Evolutionary conservation across 495 filamentous ascomycete genomes (phyloP), one percentile per base, ranked within the genome.

Genomic region (Penicillium egyptiacum): DNA sequence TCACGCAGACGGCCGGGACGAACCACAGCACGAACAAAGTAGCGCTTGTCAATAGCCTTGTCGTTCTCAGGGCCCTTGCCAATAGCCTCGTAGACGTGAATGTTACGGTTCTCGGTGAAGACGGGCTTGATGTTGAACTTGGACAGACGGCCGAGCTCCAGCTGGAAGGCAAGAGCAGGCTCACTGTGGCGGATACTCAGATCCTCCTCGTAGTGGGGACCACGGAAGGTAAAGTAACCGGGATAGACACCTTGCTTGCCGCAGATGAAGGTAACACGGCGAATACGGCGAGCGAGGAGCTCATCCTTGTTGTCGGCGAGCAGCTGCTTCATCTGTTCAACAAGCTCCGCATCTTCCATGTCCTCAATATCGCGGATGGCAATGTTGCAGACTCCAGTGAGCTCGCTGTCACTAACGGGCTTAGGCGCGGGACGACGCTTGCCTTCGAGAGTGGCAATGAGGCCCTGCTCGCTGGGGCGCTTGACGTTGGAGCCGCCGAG

Each of bases 71-170:
- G 87, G 31, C 86, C 89, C 78, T 96, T 98, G 61, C 95, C 94
- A 64, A 95, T 78, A 41, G 90, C 94, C 77, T 98, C 92, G 75
- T 98, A 98, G 49, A 98, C 91, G 75, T 98, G 95, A 58, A 98
- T 97, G 77, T 95, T 96, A 59, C 93, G 86, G 78, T 98, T 98
- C 73, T 98, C 93, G 0, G 95, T 98, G 80, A 98, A 98, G 42
- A 98, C 90, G 1, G 94, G 92, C 75, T 91, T 94, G 77, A 98
- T 93, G 73, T 88, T 86, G 85, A 98, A 98, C 72, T 97, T 98
- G 65, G 90, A 88, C 41, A 98, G 84, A 74, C 94, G 87, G 20
- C 88, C 86, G 56, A 98, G 83, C 73, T 98, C 94, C 64, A 97
- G 86, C 81, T 98, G 94, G 89, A 98, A 98, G 65, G 94, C 92